Evolutionary conservation across 805 yeast species (phyloP).

Genomic region (Metschnikowia corniflorae): DNA sequence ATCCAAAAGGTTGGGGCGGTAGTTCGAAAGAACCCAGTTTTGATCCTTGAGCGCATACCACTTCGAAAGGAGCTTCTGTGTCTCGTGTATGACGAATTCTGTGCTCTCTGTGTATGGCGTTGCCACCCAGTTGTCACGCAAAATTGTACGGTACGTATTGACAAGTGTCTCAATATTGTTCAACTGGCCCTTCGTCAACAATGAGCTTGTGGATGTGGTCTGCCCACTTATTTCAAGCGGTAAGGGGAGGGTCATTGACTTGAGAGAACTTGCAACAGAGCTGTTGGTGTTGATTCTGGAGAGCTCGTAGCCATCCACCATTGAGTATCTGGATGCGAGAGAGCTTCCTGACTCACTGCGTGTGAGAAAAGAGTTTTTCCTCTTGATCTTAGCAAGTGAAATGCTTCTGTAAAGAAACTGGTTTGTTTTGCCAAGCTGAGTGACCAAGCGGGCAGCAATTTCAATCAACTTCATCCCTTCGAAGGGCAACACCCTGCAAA

Average conservation of each 20-base stretch:
- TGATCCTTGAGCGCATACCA: constrained; percentile 53
- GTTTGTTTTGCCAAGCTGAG: constrained; percentile 24
- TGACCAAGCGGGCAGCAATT: constrained; percentile 56
- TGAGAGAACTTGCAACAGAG: constrained; percentile 37
- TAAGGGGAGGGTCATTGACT: constrained; percentile 39
- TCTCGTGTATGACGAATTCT: constrained; percentile 29
- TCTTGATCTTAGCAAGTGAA: constrained; percentile 30
- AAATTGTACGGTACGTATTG: constrained; percentile 49
- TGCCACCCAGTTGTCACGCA: constrained; percentile 48
- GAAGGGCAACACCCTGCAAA: constrained; percentile 56
- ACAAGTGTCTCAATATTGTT: constrained; percentile 48
- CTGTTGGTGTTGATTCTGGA: constrained; percentile 50
- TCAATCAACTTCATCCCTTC: constrained; percentile 63
- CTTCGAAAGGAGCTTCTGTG: constrained; percentile 36
- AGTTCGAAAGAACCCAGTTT: constrained; percentile 55
- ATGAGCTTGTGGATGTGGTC: constrained; percentile 36
- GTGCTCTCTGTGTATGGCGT: constrained; percentile 27
- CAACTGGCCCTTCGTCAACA: constrained; percentile 38
- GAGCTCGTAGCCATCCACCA: constrained; percentile 58
- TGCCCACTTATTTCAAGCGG: constrained; percentile 44
- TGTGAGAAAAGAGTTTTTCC: constrained; percentile 33
- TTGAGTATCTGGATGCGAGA: constrained; percentile 35
- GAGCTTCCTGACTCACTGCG: constrained; percentile 22
- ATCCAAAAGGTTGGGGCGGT: constrained; percentile 50
- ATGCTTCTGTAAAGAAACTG: constrained; percentile 57